Percentiles rank a stretch among this genome's conserved stretches.
These are phyloP conservation scores for Cyclaneusma minus DNA, from an alignment of 2,329 filamentous ascomycete species.

Conservation along the genomic window DNA sequence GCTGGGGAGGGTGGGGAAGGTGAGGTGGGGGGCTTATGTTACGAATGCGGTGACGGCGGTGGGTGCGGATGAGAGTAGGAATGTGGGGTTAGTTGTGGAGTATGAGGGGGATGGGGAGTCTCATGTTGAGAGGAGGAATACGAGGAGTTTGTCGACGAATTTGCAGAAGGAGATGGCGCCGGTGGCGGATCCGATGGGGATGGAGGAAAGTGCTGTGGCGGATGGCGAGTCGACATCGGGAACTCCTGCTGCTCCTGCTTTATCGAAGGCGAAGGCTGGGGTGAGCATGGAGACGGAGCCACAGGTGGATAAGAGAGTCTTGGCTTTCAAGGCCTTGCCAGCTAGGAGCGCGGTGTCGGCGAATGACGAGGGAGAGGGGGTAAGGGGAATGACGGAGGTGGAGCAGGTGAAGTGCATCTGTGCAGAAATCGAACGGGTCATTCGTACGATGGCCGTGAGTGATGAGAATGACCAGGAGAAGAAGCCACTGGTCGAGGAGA, in stretches of 20 bases:
- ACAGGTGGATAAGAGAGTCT: conserved; percentile 17
- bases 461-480: conserved; percentile 24
- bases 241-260: conserved; percentile 5
- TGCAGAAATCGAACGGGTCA: conserved; percentile 59
- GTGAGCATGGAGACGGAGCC: conserved; percentile 6
- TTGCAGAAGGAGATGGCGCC: conserved; percentile 14
- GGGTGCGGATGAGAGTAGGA: conserved; percentile 63
- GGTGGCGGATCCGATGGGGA: conserved; percentile 9
- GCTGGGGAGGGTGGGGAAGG: conserved; percentile 53
- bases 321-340: conserved; percentile 41
- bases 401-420: conserved; percentile 36
- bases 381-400: conserved; percentile 13
- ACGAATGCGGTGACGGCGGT: conserved; percentile 69
- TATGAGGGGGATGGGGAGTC: conserved; percentile 59
- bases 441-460: conserved; percentile 23
- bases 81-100: conserved; percentile 68
- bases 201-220: conserved; percentile 13
- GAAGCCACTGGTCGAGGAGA: conserved; percentile 34
- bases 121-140: conserved; percentile 69
- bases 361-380: conserved; percentile 13
- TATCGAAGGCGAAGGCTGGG: conserved; percentile 5
- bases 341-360: conserved; percentile 24
- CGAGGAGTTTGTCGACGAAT: conserved; percentile 54
- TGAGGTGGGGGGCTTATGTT: conserved; percentile 77
- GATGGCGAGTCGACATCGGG: conserved; percentile 8